A percentile compares a stretch with the other conserved stretches of the same genome.
Conservation (phyloP, 129 eudicot genomes). For the Heracleum sosnowskyi region DNA sequence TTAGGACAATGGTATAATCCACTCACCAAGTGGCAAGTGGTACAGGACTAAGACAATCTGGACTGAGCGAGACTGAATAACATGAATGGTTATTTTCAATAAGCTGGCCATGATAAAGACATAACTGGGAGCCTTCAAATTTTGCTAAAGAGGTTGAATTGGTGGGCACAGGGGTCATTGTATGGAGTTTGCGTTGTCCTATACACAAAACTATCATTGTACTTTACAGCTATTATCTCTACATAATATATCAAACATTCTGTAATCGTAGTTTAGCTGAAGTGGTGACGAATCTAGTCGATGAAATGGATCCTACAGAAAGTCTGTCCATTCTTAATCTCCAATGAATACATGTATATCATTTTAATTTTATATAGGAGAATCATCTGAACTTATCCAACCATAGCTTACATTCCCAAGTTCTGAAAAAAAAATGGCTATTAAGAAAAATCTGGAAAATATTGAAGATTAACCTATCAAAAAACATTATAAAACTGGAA, state of each 20-base stretch:
- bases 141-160: not conserved
- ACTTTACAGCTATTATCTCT: not conserved
- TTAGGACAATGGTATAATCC: not conserved
- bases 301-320: not conserved
- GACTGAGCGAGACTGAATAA: not conserved
- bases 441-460: not conserved
- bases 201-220: not conserved
- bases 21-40: not conserved
- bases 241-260: not conserved
- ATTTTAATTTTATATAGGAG: not conserved
- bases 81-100: not conserved
- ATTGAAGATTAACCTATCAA: not conserved
- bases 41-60: not conserved
- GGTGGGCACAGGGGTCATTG: not conserved
- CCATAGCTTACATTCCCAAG: not conserved
- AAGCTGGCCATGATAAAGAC: slow-evolving; percentile 2
- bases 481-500: not conserved
- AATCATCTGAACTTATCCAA: not conserved
- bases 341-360: not conserved
- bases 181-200: not conserved
- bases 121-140: not conserved
- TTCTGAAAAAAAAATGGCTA: not conserved
- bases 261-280: too few relatives aligned
- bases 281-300: not conserved
- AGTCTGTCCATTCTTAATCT: not conserved